A percentile compares a stretch with the other conserved stretches of the same genome.
Conservation (phyloP, 345 rosid genomes). For the Murraya koenigii region DNA sequence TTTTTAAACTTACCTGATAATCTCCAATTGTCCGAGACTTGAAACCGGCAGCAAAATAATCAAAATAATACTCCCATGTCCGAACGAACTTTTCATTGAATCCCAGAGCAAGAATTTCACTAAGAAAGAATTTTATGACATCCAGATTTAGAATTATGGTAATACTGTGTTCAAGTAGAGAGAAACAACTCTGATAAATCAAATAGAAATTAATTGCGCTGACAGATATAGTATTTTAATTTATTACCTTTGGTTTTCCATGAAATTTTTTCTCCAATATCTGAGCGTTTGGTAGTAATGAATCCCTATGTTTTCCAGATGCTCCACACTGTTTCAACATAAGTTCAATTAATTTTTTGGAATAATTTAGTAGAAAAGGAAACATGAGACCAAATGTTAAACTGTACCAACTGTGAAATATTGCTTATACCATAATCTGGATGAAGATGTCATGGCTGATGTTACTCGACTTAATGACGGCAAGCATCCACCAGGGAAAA, state of each 20-base stretch:
- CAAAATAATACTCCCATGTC: slow-evolving; percentile 94
- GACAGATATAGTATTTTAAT: neutral
- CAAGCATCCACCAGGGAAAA: slow-evolving; percentile 88
- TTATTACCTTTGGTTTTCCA: slow-evolving; percentile 61
- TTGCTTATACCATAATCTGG: slow-evolving; percentile 65
- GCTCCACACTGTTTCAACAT: slow-evolving; percentile 58
- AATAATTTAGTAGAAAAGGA: neutral
- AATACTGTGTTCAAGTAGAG: neutral
- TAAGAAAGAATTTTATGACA: slow-evolving; percentile 14
- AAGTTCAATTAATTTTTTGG: neutral
- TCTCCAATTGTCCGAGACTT: slow-evolving; percentile 70
- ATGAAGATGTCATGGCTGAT: slow-evolving; percentile 62
- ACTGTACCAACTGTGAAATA: neutral
- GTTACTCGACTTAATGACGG: slow-evolving; percentile 80
- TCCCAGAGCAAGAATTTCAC: slow-evolving; percentile 79
- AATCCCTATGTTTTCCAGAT: slow-evolving; percentile 78
- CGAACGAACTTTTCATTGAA: slow-evolving; percentile 74
- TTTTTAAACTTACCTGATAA: slow-evolving; percentile 63
- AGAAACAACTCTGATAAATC: neutral
- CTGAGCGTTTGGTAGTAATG: slow-evolving; percentile 84
- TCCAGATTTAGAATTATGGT: neutral
- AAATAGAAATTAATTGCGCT: neutral
- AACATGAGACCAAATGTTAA: neutral
- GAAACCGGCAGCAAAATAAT: slow-evolving; percentile 84
- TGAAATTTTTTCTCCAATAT: slow-evolving; percentile 78